phyloP scores from a whole-genome alignment of 805 yeast genomes.

The Teunomyces pallodes region DNA sequence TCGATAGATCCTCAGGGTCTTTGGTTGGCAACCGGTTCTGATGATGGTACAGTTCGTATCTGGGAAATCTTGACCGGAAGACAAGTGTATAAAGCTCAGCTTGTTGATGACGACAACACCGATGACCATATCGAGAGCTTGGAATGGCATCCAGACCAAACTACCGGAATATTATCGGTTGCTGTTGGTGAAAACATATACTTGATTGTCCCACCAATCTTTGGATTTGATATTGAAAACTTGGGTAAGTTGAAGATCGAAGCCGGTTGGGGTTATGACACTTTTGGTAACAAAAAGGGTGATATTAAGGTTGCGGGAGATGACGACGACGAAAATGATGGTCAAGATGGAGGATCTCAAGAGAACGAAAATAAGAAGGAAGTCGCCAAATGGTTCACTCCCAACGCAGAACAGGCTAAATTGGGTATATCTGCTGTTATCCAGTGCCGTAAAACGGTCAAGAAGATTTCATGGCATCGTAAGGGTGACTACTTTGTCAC shows the following conservation, averaged over 20 bases:
- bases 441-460: slow-evolving; percentile 63
- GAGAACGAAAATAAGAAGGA: slow-evolving; percentile 38
- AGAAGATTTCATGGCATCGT: slow-evolving; percentile 91
- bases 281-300: slow-evolving; percentile 52
- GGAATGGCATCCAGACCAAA: slow-evolving; percentile 85
- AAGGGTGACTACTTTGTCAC: slow-evolving; percentile 96
- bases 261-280: slow-evolving; percentile 86
- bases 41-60: slow-evolving; percentile 92
- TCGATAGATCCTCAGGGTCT: slow-evolving; percentile 86
- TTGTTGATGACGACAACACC: slow-evolving; percentile 48
- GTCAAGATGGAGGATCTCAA: slow-evolving; percentile 13
- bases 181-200: slow-evolving; percentile 79
- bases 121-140: slow-evolving; percentile 80
- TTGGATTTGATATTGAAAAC: slow-evolving; percentile 85
- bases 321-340: slow-evolving; percentile 32
- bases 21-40: slow-evolving; percentile 97
- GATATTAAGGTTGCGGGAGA: slow-evolving; percentile 40
- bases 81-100: slow-evolving; percentile 69
- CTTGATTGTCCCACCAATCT: slow-evolving; percentile 84
- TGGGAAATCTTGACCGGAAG: slow-evolving; percentile 97
- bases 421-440: slow-evolving; percentile 74
- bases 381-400: slow-evolving; percentile 81
- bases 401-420: slow-evolving; percentile 55
- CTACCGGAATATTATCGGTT: slow-evolving; percentile 77
- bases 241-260: slow-evolving; percentile 75